phyloP scores from a whole-genome alignment of 2,329 filamentous ascomycete genomes.

The Fusarium sp. region DNA sequence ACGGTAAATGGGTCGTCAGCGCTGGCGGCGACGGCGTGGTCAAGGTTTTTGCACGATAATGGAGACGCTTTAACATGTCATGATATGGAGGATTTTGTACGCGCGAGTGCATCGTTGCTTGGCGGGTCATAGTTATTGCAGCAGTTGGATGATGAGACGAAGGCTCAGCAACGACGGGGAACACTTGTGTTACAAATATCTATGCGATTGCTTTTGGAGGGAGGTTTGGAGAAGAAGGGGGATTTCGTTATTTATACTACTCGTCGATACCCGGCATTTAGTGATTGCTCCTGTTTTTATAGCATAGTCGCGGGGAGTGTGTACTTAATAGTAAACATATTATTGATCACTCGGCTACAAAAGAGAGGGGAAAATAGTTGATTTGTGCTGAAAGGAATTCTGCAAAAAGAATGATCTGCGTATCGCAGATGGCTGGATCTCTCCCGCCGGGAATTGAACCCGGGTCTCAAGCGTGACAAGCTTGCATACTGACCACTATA shows the following conservation, averaged over 20 bases:
- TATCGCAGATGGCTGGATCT: slow-evolving; percentile 38
- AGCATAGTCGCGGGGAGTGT: slow-evolving; percentile 22
- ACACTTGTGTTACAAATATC: slow-evolving; percentile 39
- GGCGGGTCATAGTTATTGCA: slow-evolving; percentile 13
- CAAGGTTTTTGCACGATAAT: slow-evolving; percentile 79
- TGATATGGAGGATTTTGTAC: slow-evolving; percentile 17
- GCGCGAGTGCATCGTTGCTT: slow-evolving; percentile 37
- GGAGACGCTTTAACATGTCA: slow-evolving; percentile 16
- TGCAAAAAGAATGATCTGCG: slow-evolving; percentile 12
- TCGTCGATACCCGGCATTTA: slow-evolving; percentile 53
- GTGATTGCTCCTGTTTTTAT: slow-evolving; percentile 29
- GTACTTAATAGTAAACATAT: slow-evolving; percentile 28
- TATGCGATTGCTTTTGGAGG: slow-evolving; percentile 13
- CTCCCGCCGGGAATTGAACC: slow-evolving; percentile 45
- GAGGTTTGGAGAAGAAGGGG: slow-evolving; percentile 22
- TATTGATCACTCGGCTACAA: not conserved
- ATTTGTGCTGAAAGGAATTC: not conserved
- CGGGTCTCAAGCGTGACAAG: slow-evolving; percentile 45
- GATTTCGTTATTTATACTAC: slow-evolving; percentile 47
- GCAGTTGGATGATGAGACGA: slow-evolving; percentile 32
- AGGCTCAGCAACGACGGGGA: slow-evolving; percentile 22
- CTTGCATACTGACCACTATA: slow-evolving; percentile 46
- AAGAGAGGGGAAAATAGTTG: not conserved
- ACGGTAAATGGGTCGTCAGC: slow-evolving; percentile 93
- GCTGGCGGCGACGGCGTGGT: slow-evolving; percentile 95